Percentiles rank a stretch among this genome's conserved stretches.
These are phyloP conservation scores for Populus trichocarpa DNA, from an alignment of 441 rosid species.

Conservation along the genomic window DNA sequence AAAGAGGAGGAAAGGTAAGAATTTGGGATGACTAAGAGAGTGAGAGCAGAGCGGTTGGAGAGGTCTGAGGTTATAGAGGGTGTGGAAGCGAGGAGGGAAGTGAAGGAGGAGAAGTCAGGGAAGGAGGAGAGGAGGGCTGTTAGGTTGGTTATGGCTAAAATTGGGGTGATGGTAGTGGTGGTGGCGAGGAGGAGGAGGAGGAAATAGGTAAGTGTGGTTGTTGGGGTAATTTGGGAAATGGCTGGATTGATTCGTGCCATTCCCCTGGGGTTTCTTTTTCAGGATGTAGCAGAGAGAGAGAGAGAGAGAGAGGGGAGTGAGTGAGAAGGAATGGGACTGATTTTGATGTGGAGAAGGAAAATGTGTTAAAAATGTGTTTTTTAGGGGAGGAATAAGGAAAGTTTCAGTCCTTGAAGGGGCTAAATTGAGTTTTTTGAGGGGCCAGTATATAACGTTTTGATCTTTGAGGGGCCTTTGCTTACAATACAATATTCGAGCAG, in stretches of 20 bases:
- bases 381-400: neutral
- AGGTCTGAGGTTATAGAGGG: slow-evolving; percentile 47
- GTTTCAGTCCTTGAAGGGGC: neutral
- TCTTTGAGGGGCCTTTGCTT: neutral
- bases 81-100: slow-evolving; percentile 59
- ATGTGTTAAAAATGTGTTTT: neutral
- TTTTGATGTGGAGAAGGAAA: neutral
- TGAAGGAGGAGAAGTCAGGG: slow-evolving; percentile 64
- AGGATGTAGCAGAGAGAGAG: neutral
- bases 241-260: slow-evolving; percentile 23
- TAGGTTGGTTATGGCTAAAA: slow-evolving; percentile 44
- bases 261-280: neutral
- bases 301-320: neutral
- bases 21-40: slow-evolving; percentile 81
- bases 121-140: slow-evolving; percentile 59
- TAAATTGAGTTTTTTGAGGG: neutral
- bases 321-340: neutral
- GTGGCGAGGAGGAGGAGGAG: slow-evolving; percentile 32
- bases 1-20: slow-evolving; percentile 45
- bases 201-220: slow-evolving; percentile 29
- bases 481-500: neutral
- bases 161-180: slow-evolving; percentile 12
- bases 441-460: neutral
- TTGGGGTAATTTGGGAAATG: slow-evolving; percentile 49
- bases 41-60: slow-evolving; percentile 54